A percentile compares a stretch with the other conserved stretches of the same genome.
phyloP scores from a whole-genome alignment of 2,329 filamentous ascomycete species.

The Phoma sp. region DNA sequence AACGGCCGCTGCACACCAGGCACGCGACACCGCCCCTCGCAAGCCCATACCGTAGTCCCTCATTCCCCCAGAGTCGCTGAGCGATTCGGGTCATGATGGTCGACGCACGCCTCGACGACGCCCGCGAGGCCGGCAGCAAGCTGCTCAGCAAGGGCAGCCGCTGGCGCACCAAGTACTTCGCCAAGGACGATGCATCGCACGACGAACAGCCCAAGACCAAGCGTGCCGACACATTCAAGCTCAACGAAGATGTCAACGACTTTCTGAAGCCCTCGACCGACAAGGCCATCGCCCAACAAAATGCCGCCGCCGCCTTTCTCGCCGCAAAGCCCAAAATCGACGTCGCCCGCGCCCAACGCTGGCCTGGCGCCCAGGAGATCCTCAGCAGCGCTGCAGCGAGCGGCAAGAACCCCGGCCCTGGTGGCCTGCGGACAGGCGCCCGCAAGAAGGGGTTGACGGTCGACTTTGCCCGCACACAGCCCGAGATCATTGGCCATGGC shows the following conservation, averaged over 20 bases:
- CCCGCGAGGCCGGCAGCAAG: conserved; percentile 35
- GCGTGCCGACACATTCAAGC: conserved; percentile 36
- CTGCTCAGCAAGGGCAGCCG: conserved; percentile 49
- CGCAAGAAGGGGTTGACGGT: conserved; percentile 73
- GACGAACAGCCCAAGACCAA: conserved; percentile 35
- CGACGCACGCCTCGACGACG: conserved; percentile 32
- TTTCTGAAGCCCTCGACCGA: conserved; percentile 63
- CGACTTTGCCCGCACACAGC: conserved; percentile 72
- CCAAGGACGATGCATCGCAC: conserved; percentile 44
- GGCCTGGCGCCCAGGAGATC: conserved; percentile 57
- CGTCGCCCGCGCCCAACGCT: conserved; percentile 56
- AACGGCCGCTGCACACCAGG: conserved; percentile 4
- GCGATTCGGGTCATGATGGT: conserved; percentile 33
- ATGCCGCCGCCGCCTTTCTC: conserved; percentile 38
- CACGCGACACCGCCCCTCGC: conserved; percentile 12
- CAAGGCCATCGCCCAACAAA: conserved; percentile 43
- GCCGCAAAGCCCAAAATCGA: conserved; percentile 53
- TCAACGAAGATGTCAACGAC: conserved; percentile 59
- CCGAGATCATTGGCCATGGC: conserved; percentile 87
- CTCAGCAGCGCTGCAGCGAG: conserved; percentile 41
- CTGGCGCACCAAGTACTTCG: conserved; percentile 60
- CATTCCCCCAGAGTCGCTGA: conserved; percentile 3
- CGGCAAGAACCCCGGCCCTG: conserved; percentile 42
- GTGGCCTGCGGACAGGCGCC: conserved; percentile 46
- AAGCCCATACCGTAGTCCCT: neutral